A percentile compares a stretch with the other conserved stretches of the same genome.
These are phyloP conservation scores for Lathyrus tuberosus DNA, from an alignment of 306 rosid genomes.

Conservation along the genomic window DNA sequence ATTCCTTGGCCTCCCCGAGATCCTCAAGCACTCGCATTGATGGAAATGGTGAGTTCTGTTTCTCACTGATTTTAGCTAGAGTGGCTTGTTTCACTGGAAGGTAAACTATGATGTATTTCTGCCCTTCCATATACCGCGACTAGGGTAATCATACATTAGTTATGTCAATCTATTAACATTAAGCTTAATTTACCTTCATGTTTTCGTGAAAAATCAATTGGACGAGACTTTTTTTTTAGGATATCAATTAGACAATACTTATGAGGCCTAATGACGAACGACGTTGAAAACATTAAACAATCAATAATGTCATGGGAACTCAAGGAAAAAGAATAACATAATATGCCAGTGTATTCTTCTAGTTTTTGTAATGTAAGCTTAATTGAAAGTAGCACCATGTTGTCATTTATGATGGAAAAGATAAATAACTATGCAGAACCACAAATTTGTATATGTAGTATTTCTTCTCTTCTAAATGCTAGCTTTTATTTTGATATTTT, in stretches of 20 bases:
- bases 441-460: background rate
- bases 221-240: background rate
- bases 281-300: conserved; percentile 27
- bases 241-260: conserved; percentile 4
- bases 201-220: conserved; percentile 26
- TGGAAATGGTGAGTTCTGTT: conserved; percentile 65
- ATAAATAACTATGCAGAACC: conserved; percentile 13
- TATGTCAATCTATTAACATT: conserved; percentile 14
- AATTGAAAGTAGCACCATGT: conserved; percentile 21
- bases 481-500: conserved; percentile 26
- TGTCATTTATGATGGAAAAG: conserved; percentile 21
- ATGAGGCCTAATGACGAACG: conserved; percentile 26
- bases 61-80: conserved; percentile 29
- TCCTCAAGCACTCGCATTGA: conserved; percentile 63
- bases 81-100: conserved; percentile 10
- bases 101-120: background rate
- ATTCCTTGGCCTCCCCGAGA: conserved; percentile 91
- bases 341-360: conserved; percentile 12
- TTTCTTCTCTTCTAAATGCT: conserved; percentile 32
- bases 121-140: background rate
- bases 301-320: background rate
- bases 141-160: background rate
- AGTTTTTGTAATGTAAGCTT: conserved; percentile 6
- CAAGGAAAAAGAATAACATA: background rate
- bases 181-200: conserved; percentile 25